Evolutionary conservation across 2,329 filamentous ascomycete genomes (phyloP), one percentile per base, ranked within the genome.

Genomic region (Diplodia corticola): DNA sequence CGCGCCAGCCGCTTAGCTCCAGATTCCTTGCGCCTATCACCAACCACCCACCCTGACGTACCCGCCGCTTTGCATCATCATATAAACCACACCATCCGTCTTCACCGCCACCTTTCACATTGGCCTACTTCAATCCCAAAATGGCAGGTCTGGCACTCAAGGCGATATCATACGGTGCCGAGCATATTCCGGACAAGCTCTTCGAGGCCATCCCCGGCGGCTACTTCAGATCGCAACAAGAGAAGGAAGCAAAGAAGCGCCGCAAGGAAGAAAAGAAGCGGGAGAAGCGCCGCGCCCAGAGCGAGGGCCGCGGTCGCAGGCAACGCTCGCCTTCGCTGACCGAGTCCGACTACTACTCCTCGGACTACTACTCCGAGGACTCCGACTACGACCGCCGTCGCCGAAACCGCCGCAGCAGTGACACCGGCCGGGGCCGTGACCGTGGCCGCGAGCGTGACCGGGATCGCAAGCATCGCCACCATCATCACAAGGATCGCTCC

Each of bases 141-240:
- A 67, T 67, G 66, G 66, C 63, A 26, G n/a, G 35, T 12, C 20
- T 79, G 59, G 76, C 75, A 35, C 73, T 78, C 65, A 78, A 78
- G 68, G 77, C 76, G n/a, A 70, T 79, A 33, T 71, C 70, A 66
- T 75, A 75, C 71, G 77, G 76, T 67, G 76, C 75, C 50, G 75
- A 77, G 66, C 74, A 73, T 69, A 76, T 78, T 65, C 76, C 76
- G 40, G 77, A 79, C 73, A 75, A 69, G 60, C 69, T 77, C 66
- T 78, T 77, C 61, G 74, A 79, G 48, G 72, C 73, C 26, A 73
- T 78, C 22, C 77, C 77, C 53, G 77, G 76, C 49, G 75, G 75
- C 66, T 78, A 72, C 69, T 79, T 77, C 68, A 76, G 70, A 6
- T 71, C 75, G 3, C 65, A 68, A 63, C 73, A 77, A 5, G 66